phyloP scores from a whole-genome alignment of 2,329 filamentous ascomycete species.

The Cercospora zeina region DNA sequence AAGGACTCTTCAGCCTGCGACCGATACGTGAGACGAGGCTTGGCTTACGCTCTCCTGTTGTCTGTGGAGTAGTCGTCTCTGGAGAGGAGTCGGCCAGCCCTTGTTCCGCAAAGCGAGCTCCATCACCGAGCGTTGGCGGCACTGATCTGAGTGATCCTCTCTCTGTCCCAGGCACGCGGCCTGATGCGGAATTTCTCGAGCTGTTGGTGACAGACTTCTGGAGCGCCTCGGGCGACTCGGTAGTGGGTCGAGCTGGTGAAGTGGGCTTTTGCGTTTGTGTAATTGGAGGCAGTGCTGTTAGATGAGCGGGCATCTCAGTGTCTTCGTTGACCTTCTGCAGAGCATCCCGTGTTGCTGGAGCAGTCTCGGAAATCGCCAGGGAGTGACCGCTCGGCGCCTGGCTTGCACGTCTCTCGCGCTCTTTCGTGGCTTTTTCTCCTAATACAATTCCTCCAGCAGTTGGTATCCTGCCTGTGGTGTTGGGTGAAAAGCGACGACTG shows the following conservation, averaged over 20 bases:
- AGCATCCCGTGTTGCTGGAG: neutral
- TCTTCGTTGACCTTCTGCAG: constrained; percentile 16
- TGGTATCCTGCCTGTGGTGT: constrained; percentile 6
- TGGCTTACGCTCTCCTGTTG: constrained; percentile 9
- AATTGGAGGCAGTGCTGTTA: neutral
- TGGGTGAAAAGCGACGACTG: constrained; percentile 13
- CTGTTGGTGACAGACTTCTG: neutral
- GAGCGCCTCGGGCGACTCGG: neutral
- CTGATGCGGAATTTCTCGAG: neutral
- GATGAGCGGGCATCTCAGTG: neutral
- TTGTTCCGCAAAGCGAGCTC: constrained; percentile 11
- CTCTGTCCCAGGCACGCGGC: constrained; percentile 8
- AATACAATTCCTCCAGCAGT: constrained; percentile 16
- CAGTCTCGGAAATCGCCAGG: constrained; percentile 1
- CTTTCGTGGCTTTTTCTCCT: constrained; percentile 4
- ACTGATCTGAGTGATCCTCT: neutral
- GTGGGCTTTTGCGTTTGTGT: neutral
- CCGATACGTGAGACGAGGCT: constrained; percentile 10
- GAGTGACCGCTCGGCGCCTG: constrained; percentile 8
- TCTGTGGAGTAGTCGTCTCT: neutral
- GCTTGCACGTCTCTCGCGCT: constrained; percentile 13
- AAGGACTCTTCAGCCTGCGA: constrained; percentile 7
- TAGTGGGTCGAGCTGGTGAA: neutral
- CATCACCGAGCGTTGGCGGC: neutral
- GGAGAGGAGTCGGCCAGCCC: neutral